Conservation (phyloP, 2,329 filamentous ascomycete species). For the Aureobasidium sp. region DNA sequence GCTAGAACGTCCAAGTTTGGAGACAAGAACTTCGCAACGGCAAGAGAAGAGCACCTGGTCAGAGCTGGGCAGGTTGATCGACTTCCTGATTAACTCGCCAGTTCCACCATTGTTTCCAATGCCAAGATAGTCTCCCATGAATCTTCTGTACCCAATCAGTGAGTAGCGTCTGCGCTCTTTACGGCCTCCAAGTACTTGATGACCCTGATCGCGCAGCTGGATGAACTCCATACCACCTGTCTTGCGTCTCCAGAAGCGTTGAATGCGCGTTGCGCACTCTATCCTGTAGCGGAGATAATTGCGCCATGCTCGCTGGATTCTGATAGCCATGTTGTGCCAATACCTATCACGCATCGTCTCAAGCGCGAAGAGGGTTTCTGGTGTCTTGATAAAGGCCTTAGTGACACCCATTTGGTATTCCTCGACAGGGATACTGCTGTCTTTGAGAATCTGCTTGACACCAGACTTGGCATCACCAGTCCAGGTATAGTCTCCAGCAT, state of each 20-base stretch:
- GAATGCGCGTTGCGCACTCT: conserved; percentile 89
- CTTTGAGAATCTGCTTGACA: conserved; percentile 86
- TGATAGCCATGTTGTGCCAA: conserved; percentile 99
- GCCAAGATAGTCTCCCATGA: conserved; percentile 90
- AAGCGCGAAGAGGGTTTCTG: conserved; percentile 90
- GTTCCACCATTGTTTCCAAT: conserved; percentile 73
- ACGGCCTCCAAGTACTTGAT: conserved; percentile 69
- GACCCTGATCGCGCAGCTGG: conserved; percentile 79
- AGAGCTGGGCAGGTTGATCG: conserved; percentile 59
- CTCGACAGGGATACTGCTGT: conserved; percentile 89
- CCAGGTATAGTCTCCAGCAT: conserved; percentile 97
- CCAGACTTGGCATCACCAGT: conserved; percentile 80
- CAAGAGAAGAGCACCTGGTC: conserved; percentile 85
- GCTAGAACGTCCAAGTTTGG: conserved; percentile 93
- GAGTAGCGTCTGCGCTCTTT: conserved; percentile 91
- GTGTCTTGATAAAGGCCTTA: conserved; percentile 97
- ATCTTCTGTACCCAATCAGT: conserved; percentile 82
- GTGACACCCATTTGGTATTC: conserved; percentile 97
- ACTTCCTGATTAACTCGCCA: conserved; percentile 70
- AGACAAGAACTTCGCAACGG: conserved; percentile 79
- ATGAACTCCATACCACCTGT: conserved; percentile 84
- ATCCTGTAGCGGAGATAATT: conserved; percentile 89
- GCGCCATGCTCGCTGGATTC: conserved; percentile 95
- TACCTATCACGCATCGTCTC: conserved; percentile 97
- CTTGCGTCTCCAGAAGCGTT: conserved; percentile 92